phyloP scores from a whole-genome alignment of 306 rosid genomes.

The Comarum palustre region DNA sequence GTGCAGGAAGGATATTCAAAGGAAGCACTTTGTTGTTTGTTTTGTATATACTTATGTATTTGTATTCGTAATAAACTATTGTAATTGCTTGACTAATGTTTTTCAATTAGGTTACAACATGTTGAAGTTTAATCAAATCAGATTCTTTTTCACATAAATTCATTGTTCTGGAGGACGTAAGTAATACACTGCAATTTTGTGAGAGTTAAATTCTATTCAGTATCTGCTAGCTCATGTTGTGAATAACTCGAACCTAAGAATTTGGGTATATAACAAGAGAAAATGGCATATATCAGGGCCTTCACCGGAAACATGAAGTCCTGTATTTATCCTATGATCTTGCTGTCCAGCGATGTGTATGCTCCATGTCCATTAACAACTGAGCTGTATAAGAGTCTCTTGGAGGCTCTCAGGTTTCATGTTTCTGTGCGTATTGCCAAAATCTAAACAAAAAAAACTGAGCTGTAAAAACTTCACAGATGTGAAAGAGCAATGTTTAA shows the following conservation, averaged over 20 bases:
- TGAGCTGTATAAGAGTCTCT: not conserved
- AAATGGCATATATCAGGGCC: not conserved
- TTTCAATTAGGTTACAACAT: slow-evolving; percentile 14
- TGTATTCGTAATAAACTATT: slow-evolving; percentile 36
- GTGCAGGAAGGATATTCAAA: slow-evolving; percentile 32
- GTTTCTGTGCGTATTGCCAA: too few species aligned
- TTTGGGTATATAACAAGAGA: not conserved
- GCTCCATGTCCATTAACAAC: not conserved
- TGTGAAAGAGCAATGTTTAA: not conserved
- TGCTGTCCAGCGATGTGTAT: not conserved
- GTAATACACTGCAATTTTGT: not conserved
- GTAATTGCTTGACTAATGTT: slow-evolving; percentile 20
- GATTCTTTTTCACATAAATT: not conserved
- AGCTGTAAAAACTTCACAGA: too few species aligned
- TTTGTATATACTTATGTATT: slow-evolving; percentile 33
- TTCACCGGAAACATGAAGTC: not conserved
- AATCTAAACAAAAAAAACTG: too few species aligned
- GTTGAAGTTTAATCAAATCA: slow-evolving; percentile 7
- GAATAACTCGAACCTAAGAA: not conserved
- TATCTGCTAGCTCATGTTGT: not conserved
- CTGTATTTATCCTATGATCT: not conserved
- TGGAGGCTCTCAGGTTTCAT: too few species aligned
- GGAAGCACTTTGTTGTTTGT: slow-evolving; percentile 36
- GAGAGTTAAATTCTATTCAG: too few species aligned
- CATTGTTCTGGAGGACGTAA: not conserved